phyloP scores from a whole-genome alignment of 306 rosid species.

The Lathyrus aphaca region DNA sequence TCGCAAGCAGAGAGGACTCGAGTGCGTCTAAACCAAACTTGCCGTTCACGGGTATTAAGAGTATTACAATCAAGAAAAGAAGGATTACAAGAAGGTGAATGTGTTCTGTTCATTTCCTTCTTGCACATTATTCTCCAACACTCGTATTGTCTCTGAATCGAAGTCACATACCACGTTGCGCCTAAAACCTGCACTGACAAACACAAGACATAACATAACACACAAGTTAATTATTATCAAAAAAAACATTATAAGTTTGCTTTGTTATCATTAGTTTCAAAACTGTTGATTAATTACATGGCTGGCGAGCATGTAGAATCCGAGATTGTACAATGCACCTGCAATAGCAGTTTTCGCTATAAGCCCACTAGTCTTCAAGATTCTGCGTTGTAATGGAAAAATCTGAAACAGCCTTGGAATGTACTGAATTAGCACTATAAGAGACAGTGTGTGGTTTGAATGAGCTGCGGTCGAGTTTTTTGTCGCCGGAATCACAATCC shows the following conservation, averaged over 20 bases:
- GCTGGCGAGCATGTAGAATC: constrained; percentile 68
- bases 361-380: constrained; percentile 74
- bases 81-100: constrained; percentile 69
- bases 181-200: constrained; percentile 83
- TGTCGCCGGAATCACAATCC: constrained; percentile 76
- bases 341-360: constrained; percentile 81
- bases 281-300: constrained; percentile 54
- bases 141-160: constrained; percentile 69
- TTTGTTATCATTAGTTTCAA: not conserved
- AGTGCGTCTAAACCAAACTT: constrained; percentile 57
- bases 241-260: not conserved
- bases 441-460: constrained; percentile 71
- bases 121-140: constrained; percentile 71
- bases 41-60: constrained; percentile 41
- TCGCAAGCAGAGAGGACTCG: constrained; percentile 58
- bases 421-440: constrained; percentile 80
- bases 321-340: constrained; percentile 85
- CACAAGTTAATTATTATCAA: constrained; percentile 24
- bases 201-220: constrained; percentile 26
- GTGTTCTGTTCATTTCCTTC: constrained; percentile 63
- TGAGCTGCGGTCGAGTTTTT: constrained; percentile 60
- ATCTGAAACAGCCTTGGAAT: constrained; percentile 72
- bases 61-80: constrained; percentile 63
- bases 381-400: constrained; percentile 72
- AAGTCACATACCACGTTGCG: constrained; percentile 81